These are phyloP conservation scores for Epichloe gansuensis DNA, from an alignment of 2,329 filamentous ascomycete genomes.

Conservation along the genomic window DNA sequence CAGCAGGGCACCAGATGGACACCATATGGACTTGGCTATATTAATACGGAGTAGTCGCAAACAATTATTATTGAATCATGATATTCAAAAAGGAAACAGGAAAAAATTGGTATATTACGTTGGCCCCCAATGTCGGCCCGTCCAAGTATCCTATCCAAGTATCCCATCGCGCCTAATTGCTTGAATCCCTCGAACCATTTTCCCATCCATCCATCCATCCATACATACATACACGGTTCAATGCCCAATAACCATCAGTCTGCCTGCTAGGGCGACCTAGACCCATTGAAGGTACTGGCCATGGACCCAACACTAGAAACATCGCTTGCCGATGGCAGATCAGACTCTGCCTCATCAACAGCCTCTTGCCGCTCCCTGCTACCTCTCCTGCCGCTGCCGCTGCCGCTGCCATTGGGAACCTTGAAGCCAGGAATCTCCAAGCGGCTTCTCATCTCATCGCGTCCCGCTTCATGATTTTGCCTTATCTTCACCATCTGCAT, in stretches of 20 bases:
- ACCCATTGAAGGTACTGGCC: conserved; percentile 13
- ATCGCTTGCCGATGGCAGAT: conserved; percentile 24
- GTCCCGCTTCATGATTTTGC: conserved; percentile 17
- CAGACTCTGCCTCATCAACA: conserved; percentile 22
- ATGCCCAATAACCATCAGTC: neutral
- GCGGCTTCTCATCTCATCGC: conserved; percentile 16
- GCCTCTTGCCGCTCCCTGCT: conserved; percentile 18
- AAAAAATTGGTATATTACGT: no score
- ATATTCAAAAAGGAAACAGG: no score
- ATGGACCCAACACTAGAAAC: conserved; percentile 24
- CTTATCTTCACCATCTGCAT: conserved; percentile 46
- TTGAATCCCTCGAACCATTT: neutral
- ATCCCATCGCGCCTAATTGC: no score
- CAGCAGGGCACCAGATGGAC: neutral
- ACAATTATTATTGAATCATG: no score
- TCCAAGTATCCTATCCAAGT: no score
- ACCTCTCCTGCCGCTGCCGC: conserved; percentile 13
- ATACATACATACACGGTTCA: neutral
- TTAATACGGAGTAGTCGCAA: no score
- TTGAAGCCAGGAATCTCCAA: conserved; percentile 20
- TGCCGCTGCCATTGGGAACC: conserved; percentile 17
- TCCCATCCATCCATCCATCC: neutral
- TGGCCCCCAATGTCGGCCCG: no score
- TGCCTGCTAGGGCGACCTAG: conserved; percentile 1
- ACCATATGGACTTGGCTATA: no score